Conservation (phyloP, 2,329 filamentous ascomycete species). For the Xylaria digitata region DNA sequence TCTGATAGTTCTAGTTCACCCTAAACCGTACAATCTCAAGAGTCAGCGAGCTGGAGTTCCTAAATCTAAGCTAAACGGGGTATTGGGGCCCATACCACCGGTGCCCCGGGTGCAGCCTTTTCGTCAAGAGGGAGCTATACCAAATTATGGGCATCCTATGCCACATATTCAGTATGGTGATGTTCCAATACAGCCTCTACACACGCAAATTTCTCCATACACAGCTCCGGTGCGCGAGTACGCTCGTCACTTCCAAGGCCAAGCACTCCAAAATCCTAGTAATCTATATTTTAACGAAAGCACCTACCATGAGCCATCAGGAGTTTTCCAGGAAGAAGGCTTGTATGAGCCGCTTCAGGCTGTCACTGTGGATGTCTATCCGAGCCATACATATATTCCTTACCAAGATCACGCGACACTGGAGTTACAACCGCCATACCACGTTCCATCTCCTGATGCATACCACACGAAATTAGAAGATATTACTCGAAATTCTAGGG, state of each 20-base stretch:
- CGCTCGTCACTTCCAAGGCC: conserved; percentile 21
- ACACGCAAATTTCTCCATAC: conserved; percentile 28
- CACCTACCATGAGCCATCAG: conserved; percentile 2
- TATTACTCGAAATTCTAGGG: conserved; percentile 66
- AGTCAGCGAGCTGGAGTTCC: conserved; percentile 17
- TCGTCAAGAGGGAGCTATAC: conserved; percentile 16
- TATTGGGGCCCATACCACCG: conserved; percentile 31
- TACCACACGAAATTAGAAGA: conserved; percentile 63
- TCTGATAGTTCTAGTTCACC: conserved; percentile 52
- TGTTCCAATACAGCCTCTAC: conserved; percentile 32
- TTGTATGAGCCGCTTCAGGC: not conserved
- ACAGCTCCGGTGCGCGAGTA: conserved; percentile 30
- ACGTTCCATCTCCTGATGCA: conserved; percentile 50
- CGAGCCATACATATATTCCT: conserved; percentile 22
- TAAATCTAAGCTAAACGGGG: not conserved
- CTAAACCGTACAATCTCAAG: conserved; percentile 62
- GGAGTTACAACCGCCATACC: conserved; percentile 43
- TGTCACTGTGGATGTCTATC: conserved; percentile 9
- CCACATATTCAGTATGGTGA: conserved; percentile 37
- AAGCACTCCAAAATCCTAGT: not conserved
- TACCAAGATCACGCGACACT: conserved; percentile 41
- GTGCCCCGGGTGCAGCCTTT: conserved; percentile 41
- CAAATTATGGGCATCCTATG: conserved; percentile 44
- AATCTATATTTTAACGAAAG: not conserved
- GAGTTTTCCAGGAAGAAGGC: not conserved